Conservation (phyloP, 1,139 yeast species). For the Candida tunisiensis region DNA sequence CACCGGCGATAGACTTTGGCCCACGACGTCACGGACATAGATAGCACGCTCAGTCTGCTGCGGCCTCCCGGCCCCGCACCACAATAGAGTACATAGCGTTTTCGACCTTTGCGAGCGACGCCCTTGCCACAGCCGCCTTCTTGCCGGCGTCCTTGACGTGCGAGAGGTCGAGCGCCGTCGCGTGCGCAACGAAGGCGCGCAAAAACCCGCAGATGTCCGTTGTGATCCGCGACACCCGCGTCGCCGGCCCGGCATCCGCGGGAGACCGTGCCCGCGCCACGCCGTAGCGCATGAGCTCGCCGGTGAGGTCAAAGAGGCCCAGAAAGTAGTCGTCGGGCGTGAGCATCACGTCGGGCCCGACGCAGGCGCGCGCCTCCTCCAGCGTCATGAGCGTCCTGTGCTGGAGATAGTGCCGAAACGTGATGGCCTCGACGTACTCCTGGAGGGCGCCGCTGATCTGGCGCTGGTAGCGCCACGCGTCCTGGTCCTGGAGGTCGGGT, state of each 20-base stretch:
- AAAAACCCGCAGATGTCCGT: constrained; percentile 5
- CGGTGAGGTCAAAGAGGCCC: constrained; percentile 28
- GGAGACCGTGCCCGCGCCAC: constrained; percentile 9
- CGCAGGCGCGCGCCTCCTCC: constrained; percentile 3
- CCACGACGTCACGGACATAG: no score
- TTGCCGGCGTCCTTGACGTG: constrained; percentile 6
- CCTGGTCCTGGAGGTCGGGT: constrained; percentile 5
- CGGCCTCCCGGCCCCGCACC: not conserved
- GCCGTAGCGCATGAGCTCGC: constrained; percentile 26
- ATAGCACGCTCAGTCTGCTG: not conserved
- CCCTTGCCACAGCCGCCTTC: constrained; percentile 9
- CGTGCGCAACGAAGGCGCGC: constrained; percentile 3
- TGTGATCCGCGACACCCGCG: constrained; percentile 6
- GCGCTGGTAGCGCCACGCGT: constrained; percentile 7
- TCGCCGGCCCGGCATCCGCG: constrained; percentile 1
- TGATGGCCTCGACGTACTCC: constrained; percentile 25
- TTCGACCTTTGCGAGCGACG: constrained; percentile 10
- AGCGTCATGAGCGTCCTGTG: constrained; percentile 5
- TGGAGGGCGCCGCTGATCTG: constrained; percentile 14
- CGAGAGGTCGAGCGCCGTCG: constrained; percentile 1
- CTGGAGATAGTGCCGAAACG: constrained; percentile 20
- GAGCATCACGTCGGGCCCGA: constrained; percentile 4
- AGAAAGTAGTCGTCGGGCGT: constrained; percentile 19
- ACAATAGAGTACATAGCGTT: constrained; percentile 5
- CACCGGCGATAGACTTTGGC: no score